These are phyloP conservation scores for Metarhizium brunneum DNA, from an alignment of 2,329 filamentous ascomycete genomes.

Conservation along the genomic window DNA sequence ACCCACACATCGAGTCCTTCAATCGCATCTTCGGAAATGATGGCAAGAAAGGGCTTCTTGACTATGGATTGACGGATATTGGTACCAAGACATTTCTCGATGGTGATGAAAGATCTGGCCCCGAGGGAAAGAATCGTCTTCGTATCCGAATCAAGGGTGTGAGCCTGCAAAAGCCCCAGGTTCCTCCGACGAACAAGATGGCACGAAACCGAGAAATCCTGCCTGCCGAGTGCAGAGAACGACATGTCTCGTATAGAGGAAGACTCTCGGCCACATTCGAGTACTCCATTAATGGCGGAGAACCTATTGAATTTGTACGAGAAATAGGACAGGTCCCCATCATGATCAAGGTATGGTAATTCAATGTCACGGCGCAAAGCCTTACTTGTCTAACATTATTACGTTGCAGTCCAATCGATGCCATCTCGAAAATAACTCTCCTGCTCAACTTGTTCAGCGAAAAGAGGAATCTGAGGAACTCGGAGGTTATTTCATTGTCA, in stretches of 20 bases:
- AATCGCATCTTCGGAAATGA: slow-evolving; percentile 74
- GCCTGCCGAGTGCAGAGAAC: slow-evolving; percentile 87
- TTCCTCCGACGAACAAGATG: slow-evolving; percentile 77
- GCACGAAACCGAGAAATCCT: slow-evolving; percentile 77
- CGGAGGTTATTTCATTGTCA: slow-evolving; percentile 94
- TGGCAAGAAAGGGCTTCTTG: slow-evolving; percentile 50
- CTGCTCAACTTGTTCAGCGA: slow-evolving; percentile 68
- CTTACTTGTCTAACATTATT: neutral
- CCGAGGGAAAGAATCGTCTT: slow-evolving; percentile 61
- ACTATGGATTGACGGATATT: slow-evolving; percentile 77
- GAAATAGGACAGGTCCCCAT: slow-evolving; percentile 86
- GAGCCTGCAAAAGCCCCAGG: slow-evolving; percentile 69
- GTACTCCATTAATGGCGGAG: slow-evolving; percentile 78
- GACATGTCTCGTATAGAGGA: slow-evolving; percentile 84
- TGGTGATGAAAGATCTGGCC: slow-evolving; percentile 56
- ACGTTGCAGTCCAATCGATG: slow-evolving; percentile 70
- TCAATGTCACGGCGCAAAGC: neutral
- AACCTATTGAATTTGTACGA: slow-evolving; percentile 71
- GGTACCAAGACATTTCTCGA: slow-evolving; percentile 83
- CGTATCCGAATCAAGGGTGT: slow-evolving; percentile 72
- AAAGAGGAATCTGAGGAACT: slow-evolving; percentile 96
- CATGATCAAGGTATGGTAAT: slow-evolving; percentile 68
- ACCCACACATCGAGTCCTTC: slow-evolving; percentile 92
- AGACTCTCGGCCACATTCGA: slow-evolving; percentile 76
- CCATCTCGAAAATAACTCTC: slow-evolving; percentile 79